Evolutionary conservation across 2,329 filamentous ascomycete genomes (phyloP).

Genomic region (Tolypocladium album): DNA sequence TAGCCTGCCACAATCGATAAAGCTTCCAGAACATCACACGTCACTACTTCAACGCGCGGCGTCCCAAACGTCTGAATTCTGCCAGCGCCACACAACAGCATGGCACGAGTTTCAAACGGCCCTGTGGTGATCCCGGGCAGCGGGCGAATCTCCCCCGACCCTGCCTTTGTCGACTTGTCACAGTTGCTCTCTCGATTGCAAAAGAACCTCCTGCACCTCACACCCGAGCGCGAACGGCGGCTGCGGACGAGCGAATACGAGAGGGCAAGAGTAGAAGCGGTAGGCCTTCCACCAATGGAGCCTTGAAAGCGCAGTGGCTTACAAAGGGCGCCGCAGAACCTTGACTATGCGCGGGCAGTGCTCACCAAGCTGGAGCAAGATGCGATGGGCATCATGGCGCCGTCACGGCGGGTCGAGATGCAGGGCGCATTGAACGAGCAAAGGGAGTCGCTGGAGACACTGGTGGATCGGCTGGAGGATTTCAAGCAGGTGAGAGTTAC

Average conservation of each 20-base stretch:
- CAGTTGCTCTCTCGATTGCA: conserved; percentile 57
- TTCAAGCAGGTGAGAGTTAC: conserved; percentile 44
- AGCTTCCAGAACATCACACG: not conserved
- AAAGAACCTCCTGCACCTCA: conserved; percentile 50
- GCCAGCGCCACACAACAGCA: conserved; percentile 5
- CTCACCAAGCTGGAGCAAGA: conserved; percentile 64
- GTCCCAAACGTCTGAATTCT: not conserved
- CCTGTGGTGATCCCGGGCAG: conserved; percentile 2
- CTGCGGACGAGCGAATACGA: conserved; percentile 55
- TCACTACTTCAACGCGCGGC: not conserved
- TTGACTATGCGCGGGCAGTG: conserved; percentile 59
- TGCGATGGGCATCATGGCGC: conserved; percentile 45
- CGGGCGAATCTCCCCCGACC: conserved; percentile 14
- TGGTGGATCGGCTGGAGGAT: conserved; percentile 58
- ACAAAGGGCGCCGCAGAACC: conserved; percentile 38
- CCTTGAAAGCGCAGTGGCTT: not conserved
- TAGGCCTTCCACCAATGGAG: conserved; percentile 24
- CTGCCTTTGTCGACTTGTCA: conserved; percentile 39
- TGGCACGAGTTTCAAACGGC: conserved; percentile 16
- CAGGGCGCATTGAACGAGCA: conserved; percentile 56
- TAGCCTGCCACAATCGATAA: not conserved
- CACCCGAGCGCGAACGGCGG: conserved; percentile 45
- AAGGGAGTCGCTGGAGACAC: conserved; percentile 52
- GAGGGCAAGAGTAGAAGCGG: conserved; percentile 32
- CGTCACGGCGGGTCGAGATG: conserved; percentile 45